Base-by-base conservation (phyloP, 1,284 basidiomycete species). In the Leucoagaricus sp. region DNA sequence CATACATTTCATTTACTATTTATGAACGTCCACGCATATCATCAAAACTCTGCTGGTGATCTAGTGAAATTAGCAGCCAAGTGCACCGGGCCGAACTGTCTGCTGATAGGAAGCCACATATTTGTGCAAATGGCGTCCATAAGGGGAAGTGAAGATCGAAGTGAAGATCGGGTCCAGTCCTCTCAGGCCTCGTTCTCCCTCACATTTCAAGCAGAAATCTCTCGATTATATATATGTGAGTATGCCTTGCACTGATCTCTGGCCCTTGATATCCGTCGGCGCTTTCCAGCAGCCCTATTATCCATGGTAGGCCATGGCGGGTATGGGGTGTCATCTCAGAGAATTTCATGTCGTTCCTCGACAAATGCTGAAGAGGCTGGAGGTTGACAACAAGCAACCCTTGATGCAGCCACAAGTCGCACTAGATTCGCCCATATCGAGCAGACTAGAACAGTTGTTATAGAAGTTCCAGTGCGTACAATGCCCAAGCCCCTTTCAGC, bases 41-140 rank as follows among this genome's bases (percentile, higher is more conserved):
- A 53, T 52, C 42, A 46, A 46, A 38, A 46, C 36, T 4, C 29
- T 40, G 41, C 13, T 44, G 21, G 21, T 40, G 53, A 53, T 54
- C 26, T 47, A 33, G 47, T 48, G 42, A 47, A 48, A 36, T 26
- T 53, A 12, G 50, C 42, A 41, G 49, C 23, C 12, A 50, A 41
- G 26, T 28, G 6, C 10, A 1, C 19, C 51, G 42, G 51, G 19
- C 45, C 34, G 33, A 47, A 40, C 44, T 45, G 51, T 15, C 33
- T 21, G 21, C 34, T 45, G 47, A 54, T 54, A 13, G 26, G 28
- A 54, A 26, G 45, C 15, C 7, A 4, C 25, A 13, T 41, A 47
- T 54, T 40, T 15, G 33, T 29, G 17, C n/a, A 38, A 17, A 33
- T 7, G 13, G 31, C 13, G 13, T 33, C 31, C 31, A 38, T 5